Conservation (phyloP, 768 basidiomycete genomes). For the Lactarius indigo region DNA sequence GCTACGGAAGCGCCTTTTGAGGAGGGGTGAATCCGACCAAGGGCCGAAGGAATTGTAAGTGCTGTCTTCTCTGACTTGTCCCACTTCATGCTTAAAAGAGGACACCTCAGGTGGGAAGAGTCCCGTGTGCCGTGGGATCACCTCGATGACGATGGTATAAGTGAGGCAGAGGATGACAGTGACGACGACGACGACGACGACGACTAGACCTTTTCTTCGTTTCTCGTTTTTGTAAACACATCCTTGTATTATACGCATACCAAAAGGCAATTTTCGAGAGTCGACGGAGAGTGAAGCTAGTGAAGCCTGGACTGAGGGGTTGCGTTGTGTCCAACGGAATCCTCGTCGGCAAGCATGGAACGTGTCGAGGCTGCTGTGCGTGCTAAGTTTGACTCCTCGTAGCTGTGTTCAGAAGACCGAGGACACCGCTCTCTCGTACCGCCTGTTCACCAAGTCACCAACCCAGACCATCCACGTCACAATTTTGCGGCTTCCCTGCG, state of each 20-base stretch:
- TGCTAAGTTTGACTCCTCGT: neutral
- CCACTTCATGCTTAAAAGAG: neutral
- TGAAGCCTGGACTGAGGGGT: neutral
- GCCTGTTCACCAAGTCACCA: neutral
- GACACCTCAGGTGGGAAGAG: conserved; percentile 14
- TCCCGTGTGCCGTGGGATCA: conserved; percentile 11
- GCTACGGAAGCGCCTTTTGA: neutral
- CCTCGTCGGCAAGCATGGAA: neutral
- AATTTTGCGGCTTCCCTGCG: neutral
- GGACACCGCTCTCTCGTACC: neutral
- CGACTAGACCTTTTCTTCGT: neutral
- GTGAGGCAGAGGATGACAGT: conserved; percentile 8
- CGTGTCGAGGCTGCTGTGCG: neutral
- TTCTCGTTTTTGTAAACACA: neutral
- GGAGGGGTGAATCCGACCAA: neutral
- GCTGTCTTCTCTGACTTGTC: neutral
- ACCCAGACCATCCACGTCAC: neutral
- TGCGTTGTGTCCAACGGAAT: neutral
- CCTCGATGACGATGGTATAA: conserved; percentile 13
- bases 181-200: neutral
- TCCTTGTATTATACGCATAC: neutral
- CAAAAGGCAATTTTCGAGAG: neutral
- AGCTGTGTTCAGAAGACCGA: neutral
- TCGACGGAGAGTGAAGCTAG: neutral
- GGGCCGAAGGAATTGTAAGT: conserved; percentile 8